These are phyloP conservation scores for Thalassiosira profunda DNA, from an alignment of 108 stramenopile species.

Conservation along the genomic window DNA sequence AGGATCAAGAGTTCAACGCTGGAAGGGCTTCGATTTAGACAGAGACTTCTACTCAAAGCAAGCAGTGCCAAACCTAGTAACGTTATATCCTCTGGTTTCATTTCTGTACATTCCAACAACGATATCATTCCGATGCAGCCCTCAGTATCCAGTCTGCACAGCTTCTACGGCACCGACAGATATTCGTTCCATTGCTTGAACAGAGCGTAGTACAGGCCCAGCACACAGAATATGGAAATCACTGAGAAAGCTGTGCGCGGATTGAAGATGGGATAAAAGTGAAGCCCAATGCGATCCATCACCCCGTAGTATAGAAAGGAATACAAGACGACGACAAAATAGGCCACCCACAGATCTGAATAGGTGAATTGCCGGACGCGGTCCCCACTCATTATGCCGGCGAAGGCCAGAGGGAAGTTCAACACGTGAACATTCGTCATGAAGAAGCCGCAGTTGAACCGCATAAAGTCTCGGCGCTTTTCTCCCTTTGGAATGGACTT, in stretches of 20 bases:
- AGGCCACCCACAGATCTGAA: conserved; percentile 64
- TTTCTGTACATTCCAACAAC: too few species aligned
- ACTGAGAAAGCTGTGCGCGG: conserved; percentile 57
- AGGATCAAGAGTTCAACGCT: conserved; percentile 7
- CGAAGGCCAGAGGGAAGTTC: conserved; percentile 64
- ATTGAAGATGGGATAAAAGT: conserved; percentile 84
- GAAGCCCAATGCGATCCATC: conserved; percentile 84
- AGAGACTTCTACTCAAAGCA: too few species aligned
- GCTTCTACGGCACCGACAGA: neutral
- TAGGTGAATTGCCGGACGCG: conserved; percentile 46
- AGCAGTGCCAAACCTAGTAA: too few species aligned
- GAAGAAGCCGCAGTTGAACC: conserved; percentile 63
- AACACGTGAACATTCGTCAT: conserved; percentile 76
- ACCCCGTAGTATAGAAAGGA: conserved; percentile 66
- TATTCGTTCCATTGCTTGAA: conserved; percentile 38
- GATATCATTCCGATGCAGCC: neutral
- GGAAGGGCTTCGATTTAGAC: too few species aligned
- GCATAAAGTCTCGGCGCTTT: conserved; percentile 55
- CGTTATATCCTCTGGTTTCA: too few species aligned
- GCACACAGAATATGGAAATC: conserved; percentile 30
- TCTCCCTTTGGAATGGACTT: conserved; percentile 46
- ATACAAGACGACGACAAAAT: conserved; percentile 53
- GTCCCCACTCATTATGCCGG: conserved; percentile 51
- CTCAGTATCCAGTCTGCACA: neutral
- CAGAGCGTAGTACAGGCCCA: conserved; percentile 42